Evolutionary conservation across 169 alveolate genomes (phyloP).

Genomic region (Plasmodium vivax): DNA sequence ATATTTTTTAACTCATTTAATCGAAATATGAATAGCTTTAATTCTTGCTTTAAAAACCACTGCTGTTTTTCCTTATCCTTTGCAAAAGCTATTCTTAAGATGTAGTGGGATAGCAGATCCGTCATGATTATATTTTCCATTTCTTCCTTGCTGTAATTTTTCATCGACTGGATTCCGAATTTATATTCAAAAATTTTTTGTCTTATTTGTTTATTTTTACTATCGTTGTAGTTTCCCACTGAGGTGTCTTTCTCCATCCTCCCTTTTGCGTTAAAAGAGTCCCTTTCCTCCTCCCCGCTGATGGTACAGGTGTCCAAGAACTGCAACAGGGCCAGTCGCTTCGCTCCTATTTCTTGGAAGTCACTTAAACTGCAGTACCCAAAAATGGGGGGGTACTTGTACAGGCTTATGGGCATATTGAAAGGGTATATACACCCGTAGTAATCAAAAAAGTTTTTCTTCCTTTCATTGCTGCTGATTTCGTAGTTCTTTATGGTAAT

Average conservation of each 20-base stretch:
- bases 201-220: slow-evolving; percentile 36
- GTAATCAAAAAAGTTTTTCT: slow-evolving; percentile 47
- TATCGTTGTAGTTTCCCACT: slow-evolving; percentile 10
- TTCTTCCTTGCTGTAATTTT: slow-evolving; percentile 77
- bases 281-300: slow-evolving; percentile 35
- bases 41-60: slow-evolving; percentile 88
- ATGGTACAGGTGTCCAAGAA: slow-evolving; percentile 59
- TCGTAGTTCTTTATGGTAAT: slow-evolving; percentile 67
- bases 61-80: slow-evolving; percentile 86
- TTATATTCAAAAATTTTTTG: slow-evolving; percentile 81
- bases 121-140: slow-evolving; percentile 80
- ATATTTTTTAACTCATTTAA: slow-evolving; percentile 78
- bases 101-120: slow-evolving; percentile 84
- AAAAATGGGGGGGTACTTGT: slow-evolving; percentile 82
- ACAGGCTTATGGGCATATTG: slow-evolving; percentile 74
- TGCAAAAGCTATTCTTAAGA: slow-evolving; percentile 85
- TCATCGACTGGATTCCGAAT: slow-evolving; percentile 78
- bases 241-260: slow-evolving; percentile 4
- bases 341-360: slow-evolving; percentile 86
- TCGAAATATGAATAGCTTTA: slow-evolving; percentile 81
- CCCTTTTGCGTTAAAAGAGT: neutral
- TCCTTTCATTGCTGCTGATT: slow-evolving; percentile 15
- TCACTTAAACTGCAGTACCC: slow-evolving; percentile 84
- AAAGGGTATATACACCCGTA: slow-evolving; percentile 63
- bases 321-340: slow-evolving; percentile 80